Base-by-base conservation (phyloP, 169 alveolate species). In the Plasmodium gonderi region DNA sequence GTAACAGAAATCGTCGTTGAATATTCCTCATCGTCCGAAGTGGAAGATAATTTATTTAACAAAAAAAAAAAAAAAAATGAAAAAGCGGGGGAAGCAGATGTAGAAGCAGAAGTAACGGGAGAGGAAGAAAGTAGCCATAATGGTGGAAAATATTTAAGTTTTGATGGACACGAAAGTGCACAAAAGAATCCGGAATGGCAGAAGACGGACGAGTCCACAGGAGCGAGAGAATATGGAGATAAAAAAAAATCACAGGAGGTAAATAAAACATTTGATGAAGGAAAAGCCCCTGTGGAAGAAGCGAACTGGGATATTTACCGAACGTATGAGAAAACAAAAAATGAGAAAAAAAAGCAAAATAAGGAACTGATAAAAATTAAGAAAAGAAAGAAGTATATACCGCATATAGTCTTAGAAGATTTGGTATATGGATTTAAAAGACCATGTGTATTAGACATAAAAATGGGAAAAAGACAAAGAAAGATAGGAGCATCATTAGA, bases 391-490 rank as follows among this genome's bases (percentile, higher is more conserved):
- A 64, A 87, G 17, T 87, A 68, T 65, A 45, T 94, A 40, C 95
- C 94, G 29, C 94, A 92, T 87, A 94, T 94, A n/a, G 91, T 95
- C 26, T 68, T 95, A 14, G 96, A 95, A 64, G 96, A 95, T 77
- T 45, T 95, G 69, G 95, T 95, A 45, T 80, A 92, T 67, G 95
- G 95, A 47, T 95, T 90, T 75, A 79, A 64, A 83, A 90, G 93
- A 65, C 96, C 96, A 31, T 95, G 96, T 74, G 94, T 95, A 78
- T 47, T 95, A 75, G 96, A 95, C 76, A 95, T 95, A 72, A 95
- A 95, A 80, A 95, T 95, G 96, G 96, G 96, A 0, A 85, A 74
- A 79, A 60, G 95, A 9, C 96, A 95, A 92, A 74, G 96, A 74
- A 95, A 87, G 44, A 68, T 93, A 49, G 95, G 95, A 29, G 95